phyloP scores from a whole-genome alignment of 192 early-diverging fungal genomes.

The Backusella parvicylindrica region DNA sequence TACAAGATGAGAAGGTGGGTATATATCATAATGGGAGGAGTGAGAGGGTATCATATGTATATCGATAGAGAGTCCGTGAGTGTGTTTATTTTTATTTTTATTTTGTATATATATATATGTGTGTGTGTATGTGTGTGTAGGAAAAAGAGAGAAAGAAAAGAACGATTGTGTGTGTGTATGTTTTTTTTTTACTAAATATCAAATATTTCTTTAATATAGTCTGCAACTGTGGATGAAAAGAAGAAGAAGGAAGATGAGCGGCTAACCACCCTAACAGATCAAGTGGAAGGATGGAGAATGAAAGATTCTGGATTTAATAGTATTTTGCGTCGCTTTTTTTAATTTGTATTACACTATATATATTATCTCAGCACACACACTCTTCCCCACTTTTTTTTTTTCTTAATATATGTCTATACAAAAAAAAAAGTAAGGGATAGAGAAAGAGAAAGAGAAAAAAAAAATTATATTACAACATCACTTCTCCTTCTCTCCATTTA shows the following conservation, averaged over 20 bases:
- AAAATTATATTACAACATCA: no score
- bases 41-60: no score
- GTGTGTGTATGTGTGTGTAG: not conserved
- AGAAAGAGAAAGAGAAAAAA: not conserved
- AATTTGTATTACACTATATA: not conserved
- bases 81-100: not conserved
- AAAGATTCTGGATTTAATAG: constrained; percentile 16
- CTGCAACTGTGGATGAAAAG: constrained; percentile 3
- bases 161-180: not conserved
- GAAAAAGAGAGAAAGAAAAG: not conserved
- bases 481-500: not conserved
- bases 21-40: not conserved
- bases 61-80: not conserved
- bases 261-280: constrained; percentile 1
- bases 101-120: not conserved
- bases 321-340: constrained; percentile 14
- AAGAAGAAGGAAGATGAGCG: constrained; percentile 12
- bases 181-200: not conserved
- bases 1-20: not conserved
- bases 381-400: not conserved
- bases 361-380: not conserved
- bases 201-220: not conserved
- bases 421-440: not conserved
- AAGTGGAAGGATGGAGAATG: constrained; percentile 17
- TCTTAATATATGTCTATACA: not conserved